Base-by-base conservation (phyloP, 2,329 filamentous ascomycete species). In the Fonsecaea nubica region DNA sequence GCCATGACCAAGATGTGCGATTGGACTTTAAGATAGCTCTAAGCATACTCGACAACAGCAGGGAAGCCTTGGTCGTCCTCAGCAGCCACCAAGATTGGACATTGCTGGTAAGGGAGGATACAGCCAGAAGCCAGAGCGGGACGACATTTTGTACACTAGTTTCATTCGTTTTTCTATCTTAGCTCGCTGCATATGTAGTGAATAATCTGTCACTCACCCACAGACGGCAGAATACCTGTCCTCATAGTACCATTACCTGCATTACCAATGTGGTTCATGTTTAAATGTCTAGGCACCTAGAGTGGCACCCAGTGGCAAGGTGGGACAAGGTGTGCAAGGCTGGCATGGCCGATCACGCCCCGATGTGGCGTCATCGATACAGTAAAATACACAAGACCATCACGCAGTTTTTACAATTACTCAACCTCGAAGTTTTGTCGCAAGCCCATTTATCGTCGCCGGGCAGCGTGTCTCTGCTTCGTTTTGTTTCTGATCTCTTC, bases 341-440 rank as follows among this genome's bases (percentile, higher is more conserved):
- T 57, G 61, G 18, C 13, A 4, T 45, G 38, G 38, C 53, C 53
- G 54, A 61, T 61, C 53, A 54, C 45, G 58, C 18, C n/a, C n/a
- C 25, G 53, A 42, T 32, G 58, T 64, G 62, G 62, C 62, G 62
- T 64, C 62, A 64, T 64, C 35, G 54, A 42, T 40, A 58, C 25
- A 52, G 33, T 64, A 52, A 58, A 64, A 64, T 57, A 50, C 60
- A 53, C n/a, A 53, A 40, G 48, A 61, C 48, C 48, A 58, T 64
- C 55, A 58, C 54, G 54, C 62, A 18, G 38, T 40, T 58, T 33
- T 36, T 9, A 35, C 7, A 57, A 64, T 61, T 61, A 61, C 48
- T 61, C 50, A 61, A 61, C 58, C 15, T 54, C 15, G 30, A 32
- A 13, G 32, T 13, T 48, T 50, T 50, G 45, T 50, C 45, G 45